Base-by-base conservation (phyloP, 306 rosid genomes). In the Fagus sylvatica region DNA sequence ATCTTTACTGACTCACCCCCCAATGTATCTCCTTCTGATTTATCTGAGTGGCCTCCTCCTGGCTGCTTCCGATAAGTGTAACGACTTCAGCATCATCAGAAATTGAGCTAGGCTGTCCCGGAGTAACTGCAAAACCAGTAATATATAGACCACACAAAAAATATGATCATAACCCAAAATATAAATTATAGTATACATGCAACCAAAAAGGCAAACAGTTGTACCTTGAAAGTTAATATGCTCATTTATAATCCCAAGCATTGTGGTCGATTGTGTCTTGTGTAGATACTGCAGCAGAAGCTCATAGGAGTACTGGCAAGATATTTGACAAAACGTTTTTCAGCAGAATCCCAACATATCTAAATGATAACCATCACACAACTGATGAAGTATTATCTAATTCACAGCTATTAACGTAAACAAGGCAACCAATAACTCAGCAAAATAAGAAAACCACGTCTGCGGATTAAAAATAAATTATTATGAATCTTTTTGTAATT, bases 211-310 rank as follows among this genome's bases (percentile, higher is more conserved):
- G 54, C 76, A 76, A 76, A 84, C 42, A 40, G n/a, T 68, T 56
- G 71, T 86, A 96, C 98, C 98, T 90, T 86, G 91, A 85, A 96
- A 96, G 87, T 93, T 93, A 73, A 96, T 91, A 75, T 86, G 97
- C 83, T 90, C 98, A 79, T 93, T 96, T 85, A 96, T 89, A 79
- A 96, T 85, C 67, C 97, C 99, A 76, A 96, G 97, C 78, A 93
- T 83, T 36, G 90, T 90, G 74, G 97, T 93, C 80, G 94, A 89
- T 68, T 87, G 93, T 0, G 90, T 80, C 87, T 82, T 89, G 81
- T 87, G 97, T 48, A 93, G 90, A 88, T 90, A 93, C 74, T 91
- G 97, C 89, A 96, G 90, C 78, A 93, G 87, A 83, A 96, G 97
- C 85, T 96, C 97, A 70, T 91, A 86, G 76, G 98, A 91, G 82